Evolutionary conservation across 805 yeast genomes (phyloP).

Genomic region (Starmerella sirachaensis): DNA sequence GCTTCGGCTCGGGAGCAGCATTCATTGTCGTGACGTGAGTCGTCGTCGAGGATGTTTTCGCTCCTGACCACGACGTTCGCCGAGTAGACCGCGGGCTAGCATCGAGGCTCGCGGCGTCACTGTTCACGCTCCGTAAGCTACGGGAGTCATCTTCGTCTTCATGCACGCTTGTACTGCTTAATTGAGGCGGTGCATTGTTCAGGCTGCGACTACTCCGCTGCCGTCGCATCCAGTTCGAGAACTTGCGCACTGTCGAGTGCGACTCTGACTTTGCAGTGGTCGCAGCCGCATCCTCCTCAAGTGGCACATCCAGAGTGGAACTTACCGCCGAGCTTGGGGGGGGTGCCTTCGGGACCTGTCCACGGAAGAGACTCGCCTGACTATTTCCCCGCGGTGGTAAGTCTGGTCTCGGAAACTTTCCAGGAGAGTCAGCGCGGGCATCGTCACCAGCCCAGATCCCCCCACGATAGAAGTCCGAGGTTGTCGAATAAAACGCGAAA

Average conservation of each 20-base stretch:
- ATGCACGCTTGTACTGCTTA: background rate
- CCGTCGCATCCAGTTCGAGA: slow-evolving; percentile 9
- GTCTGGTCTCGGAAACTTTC: background rate
- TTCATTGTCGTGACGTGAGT: slow-evolving; percentile 11
- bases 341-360: too few relatives aligned
- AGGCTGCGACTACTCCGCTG: slow-evolving; percentile 8
- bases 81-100: too few relatives aligned
- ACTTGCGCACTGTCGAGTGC: slow-evolving; percentile 4
- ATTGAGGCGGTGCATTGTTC: background rate
- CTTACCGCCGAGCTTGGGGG: too few relatives aligned
- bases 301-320: too few relatives aligned
- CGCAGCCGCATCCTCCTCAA: too few relatives aligned
- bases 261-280: background rate
- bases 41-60: slow-evolving; percentile 4
- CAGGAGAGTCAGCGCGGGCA: too few relatives aligned
- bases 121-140: too few relatives aligned
- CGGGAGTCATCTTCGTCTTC: background rate
- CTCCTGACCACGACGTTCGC: too few relatives aligned
- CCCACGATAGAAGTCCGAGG: slow-evolving; percentile 67
- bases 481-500: slow-evolving; percentile 54
- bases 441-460: slow-evolving; percentile 64
- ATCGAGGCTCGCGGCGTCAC: background rate
- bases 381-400: too few relatives aligned
- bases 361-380: too few relatives aligned
- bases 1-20: slow-evolving; percentile 1